Evolutionary conservation across 2,329 filamentous ascomycete species (phyloP).

Genomic region (Cercospora nicotianae): DNA sequence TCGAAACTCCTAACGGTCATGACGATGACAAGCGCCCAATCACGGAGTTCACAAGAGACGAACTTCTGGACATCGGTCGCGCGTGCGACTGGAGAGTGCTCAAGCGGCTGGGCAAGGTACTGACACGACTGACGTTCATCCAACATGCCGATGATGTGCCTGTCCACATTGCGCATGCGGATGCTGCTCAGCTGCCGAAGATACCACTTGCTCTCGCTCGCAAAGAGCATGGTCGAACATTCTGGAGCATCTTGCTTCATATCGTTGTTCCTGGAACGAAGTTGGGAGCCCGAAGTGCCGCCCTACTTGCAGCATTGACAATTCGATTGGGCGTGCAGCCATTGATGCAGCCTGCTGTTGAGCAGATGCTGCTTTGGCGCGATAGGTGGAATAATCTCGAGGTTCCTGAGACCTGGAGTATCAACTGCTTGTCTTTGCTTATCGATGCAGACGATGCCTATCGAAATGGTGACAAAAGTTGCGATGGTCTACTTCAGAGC

Average conservation of each 20-base stretch:
- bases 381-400: constrained; percentile 21
- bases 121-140: constrained; percentile 21
- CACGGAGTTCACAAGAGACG: constrained; percentile 19
- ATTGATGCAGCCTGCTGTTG: constrained; percentile 15
- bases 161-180: constrained; percentile 12
- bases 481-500: constrained; percentile 3
- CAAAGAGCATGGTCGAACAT: constrained; percentile 12
- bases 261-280: constrained; percentile 24
- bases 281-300: constrained; percentile 9
- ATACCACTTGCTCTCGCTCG: constrained; percentile 18
- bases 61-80: constrained; percentile 19
- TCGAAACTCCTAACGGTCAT: neutral
- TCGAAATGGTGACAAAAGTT: neutral
- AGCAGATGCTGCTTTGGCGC: constrained; percentile 12
- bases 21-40: constrained; percentile 15
- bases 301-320: constrained; percentile 18
- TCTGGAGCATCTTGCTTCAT: constrained; percentile 22
- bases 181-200: constrained; percentile 5
- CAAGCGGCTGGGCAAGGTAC: constrained; percentile 13
- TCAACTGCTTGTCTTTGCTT: constrained; percentile 19
- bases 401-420: constrained; percentile 21
- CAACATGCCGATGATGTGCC: constrained; percentile 13
- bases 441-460: constrained; percentile 20
- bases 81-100: constrained; percentile 20
- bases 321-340: constrained; percentile 18